Percentiles rank a stretch among this genome's conserved stretches.
These are phyloP conservation scores for Penicillium egyptiacum DNA, from an alignment of 495 filamentous ascomycete species.

Conservation along the genomic window DNA sequence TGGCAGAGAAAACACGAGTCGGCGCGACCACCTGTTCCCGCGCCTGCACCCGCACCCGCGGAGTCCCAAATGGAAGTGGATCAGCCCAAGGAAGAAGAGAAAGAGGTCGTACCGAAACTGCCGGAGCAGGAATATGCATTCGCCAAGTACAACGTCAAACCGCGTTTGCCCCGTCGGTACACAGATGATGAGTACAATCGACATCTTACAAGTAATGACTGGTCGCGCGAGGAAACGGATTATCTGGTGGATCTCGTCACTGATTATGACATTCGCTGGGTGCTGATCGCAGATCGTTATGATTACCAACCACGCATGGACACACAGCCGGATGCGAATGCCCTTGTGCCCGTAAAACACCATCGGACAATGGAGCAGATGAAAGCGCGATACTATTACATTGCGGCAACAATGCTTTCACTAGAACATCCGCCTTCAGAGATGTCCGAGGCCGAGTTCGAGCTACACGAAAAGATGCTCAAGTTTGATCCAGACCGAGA, in stretches of 20 bases:
- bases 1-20: conserved; percentile 56
- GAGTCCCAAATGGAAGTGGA: conserved; percentile 46
- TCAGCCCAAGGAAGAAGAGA: conserved; percentile 28
- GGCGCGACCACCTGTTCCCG: conserved; percentile 31
- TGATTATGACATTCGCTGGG: conserved; percentile 83
- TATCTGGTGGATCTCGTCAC: conserved; percentile 73
- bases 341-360: conserved; percentile 42
- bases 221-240: conserved; percentile 91
- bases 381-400: conserved; percentile 84
- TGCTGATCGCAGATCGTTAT: conserved; percentile 91
- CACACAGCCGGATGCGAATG: conserved; percentile 37
- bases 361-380: conserved; percentile 80
- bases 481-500: conserved; percentile 82
- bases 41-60: conserved; percentile 27
- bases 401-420: conserved; percentile 82
- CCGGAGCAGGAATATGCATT: conserved; percentile 50
- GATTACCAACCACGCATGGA: conserved; percentile 61
- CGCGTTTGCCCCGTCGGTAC: conserved; percentile 68
- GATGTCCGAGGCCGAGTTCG: conserved; percentile 82
- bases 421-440: conserved; percentile 76
- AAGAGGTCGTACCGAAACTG: conserved; percentile 36
- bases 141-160: conserved; percentile 80
- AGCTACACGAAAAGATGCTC: conserved; percentile 75
- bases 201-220: conserved; percentile 69
- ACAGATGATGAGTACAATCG: conserved; percentile 81